Conservation (phyloP, 2,329 filamentous ascomycete species). For the Dactylella cylindrospora region DNA sequence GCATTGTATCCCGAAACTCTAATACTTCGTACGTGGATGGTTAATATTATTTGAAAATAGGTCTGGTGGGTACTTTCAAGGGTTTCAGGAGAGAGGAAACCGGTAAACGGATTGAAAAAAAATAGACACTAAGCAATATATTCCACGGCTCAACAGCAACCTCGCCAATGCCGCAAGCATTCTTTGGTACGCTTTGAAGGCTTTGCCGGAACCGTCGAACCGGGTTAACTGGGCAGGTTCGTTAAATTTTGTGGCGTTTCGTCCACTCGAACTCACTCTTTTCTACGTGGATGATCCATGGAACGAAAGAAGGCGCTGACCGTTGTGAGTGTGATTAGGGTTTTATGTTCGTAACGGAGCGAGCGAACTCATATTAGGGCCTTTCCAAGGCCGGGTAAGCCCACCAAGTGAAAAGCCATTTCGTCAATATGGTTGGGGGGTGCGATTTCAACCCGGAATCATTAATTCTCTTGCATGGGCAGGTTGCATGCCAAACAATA, state of each 20-base stretch:
- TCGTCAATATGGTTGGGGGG: not conserved
- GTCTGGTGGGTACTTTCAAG: too few relatives aligned
- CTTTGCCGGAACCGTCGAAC: conserved; percentile 65
- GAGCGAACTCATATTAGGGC: conserved; percentile 68
- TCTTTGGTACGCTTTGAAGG: conserved; percentile 77
- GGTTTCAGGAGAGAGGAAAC: too few relatives aligned
- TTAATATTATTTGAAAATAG: too few relatives aligned
- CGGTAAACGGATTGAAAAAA: conserved; percentile 1
- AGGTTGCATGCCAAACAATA: conserved; percentile 73
- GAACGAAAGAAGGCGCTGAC: conserved; percentile 5
- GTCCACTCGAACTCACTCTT: conserved; percentile 1
- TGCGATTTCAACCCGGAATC: not conserved
- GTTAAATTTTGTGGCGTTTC: conserved; percentile 24
- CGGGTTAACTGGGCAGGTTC: conserved; percentile 75
- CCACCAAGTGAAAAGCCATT: not conserved
- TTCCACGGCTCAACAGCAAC: conserved; percentile 60
- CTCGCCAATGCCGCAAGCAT: conserved; percentile 73
- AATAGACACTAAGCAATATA: conserved; percentile 1
- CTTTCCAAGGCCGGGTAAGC: conserved; percentile 72
- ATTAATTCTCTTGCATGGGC: conserved; percentile 2
- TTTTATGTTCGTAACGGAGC: conserved; percentile 70
- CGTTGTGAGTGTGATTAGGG: conserved; percentile 54
- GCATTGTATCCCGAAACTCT: not conserved
- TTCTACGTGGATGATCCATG: conserved; percentile 3
- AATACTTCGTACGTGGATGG: too few relatives aligned